Conservation (phyloP, 177 flowering plant genomes). For the Vitis hybrid region DNA sequence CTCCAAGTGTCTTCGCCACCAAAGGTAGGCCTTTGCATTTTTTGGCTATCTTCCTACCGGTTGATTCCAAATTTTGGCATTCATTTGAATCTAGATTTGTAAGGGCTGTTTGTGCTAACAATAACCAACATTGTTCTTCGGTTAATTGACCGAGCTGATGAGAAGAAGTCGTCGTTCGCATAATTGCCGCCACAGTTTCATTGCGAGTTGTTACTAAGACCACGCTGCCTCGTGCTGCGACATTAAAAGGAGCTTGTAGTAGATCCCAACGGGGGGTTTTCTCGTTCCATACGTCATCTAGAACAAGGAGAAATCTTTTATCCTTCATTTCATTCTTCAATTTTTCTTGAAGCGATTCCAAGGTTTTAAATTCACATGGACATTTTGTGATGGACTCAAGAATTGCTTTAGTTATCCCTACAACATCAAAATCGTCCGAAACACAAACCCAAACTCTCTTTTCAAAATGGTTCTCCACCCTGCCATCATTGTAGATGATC, state of each 20-base stretch:
- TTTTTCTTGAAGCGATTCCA: conserved; percentile 15
- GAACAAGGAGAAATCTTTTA: conserved; percentile 22
- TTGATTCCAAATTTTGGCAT: conserved; percentile 4
- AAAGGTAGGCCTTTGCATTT: conserved; percentile 50
- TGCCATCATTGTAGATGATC: conserved; percentile 17
- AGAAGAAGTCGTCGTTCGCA: conserved; percentile 1
- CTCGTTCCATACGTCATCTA: conserved; percentile 31
- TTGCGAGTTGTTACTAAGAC: conserved; percentile 27
- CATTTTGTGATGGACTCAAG: neutral
- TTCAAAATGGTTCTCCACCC: conserved; percentile 17
- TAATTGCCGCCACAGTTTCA: conserved; percentile 6
- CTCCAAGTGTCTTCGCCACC: conserved; percentile 36
- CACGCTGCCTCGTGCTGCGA: conserved; percentile 23
- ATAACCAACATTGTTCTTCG: conserved; percentile 21
- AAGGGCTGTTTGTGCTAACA: conserved; percentile 23
- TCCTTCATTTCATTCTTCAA: conserved; percentile 5
- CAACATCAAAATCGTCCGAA: conserved; percentile 25
- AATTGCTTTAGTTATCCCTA: conserved; percentile 9
- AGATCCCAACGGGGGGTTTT: neutral
- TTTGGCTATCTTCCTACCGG: conserved; percentile 25
- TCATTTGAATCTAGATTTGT: neutral
- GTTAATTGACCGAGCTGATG: conserved; percentile 10
- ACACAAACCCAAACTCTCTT: conserved; percentile 29
- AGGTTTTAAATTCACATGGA: neutral
- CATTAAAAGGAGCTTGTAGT: conserved; percentile 8